Conservation (phyloP, 106 monocot species). For the Apostasia shenzhenica region DNA sequence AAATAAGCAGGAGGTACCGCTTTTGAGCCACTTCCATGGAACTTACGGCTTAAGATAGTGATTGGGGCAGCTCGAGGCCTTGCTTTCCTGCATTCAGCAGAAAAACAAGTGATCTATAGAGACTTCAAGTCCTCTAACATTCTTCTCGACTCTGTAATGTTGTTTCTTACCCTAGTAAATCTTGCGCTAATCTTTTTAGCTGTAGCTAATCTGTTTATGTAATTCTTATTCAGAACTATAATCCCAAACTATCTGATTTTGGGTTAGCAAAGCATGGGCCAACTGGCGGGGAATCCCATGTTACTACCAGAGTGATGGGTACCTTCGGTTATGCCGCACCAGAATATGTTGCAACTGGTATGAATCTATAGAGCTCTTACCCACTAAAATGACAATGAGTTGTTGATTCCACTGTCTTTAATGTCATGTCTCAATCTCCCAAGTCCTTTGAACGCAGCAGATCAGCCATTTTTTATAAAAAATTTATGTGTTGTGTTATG, state of each 20-base stretch:
- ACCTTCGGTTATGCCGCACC: constrained; percentile 79
- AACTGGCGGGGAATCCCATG: constrained; percentile 36
- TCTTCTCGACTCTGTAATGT: constrained; percentile 48
- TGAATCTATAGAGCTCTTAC: neutral
- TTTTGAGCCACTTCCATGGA: constrained; percentile 59
- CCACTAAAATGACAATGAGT: neutral
- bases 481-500: too few relatives aligned
- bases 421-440: neutral
- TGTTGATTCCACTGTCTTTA: neutral
- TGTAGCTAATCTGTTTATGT: neutral
- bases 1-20: constrained; percentile 22
- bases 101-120: constrained; percentile 52
- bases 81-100: constrained; percentile 47
- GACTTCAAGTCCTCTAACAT: constrained; percentile 83
- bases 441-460: too few relatives aligned
- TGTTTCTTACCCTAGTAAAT: neutral
- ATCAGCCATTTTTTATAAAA: too few relatives aligned
- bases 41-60: constrained; percentile 48
- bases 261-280: constrained; percentile 73
- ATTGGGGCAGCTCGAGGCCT: constrained; percentile 55
- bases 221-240: constrained; percentile 26
- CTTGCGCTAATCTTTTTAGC: neutral
- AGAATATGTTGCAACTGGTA: constrained; percentile 70
- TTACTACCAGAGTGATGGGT: constrained; percentile 64
- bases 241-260: constrained; percentile 71